phyloP scores from a whole-genome alignment of 495 filamentous ascomycete genomes.

The Aspergillus diversus region DNA sequence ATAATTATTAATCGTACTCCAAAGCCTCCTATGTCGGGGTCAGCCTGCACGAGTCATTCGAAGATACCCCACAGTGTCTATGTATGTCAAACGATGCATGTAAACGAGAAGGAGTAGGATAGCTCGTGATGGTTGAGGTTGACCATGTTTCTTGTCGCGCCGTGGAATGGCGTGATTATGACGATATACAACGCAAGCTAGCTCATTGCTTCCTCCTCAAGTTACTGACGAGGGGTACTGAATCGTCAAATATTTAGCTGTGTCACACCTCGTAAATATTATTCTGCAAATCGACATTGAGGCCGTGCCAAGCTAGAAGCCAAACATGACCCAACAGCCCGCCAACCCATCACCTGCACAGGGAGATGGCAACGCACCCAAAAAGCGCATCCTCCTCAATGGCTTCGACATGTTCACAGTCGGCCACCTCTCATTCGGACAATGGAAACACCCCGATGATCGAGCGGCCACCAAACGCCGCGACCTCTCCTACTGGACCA shows the following conservation, averaged over 20 bases:
- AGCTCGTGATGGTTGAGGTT: background rate
- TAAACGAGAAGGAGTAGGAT: background rate
- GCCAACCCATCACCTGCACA: background rate
- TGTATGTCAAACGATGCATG: background rate
- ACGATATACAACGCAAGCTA: background rate
- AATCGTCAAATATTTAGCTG: too few species aligned
- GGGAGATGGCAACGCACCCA: slow-evolving; percentile 24
- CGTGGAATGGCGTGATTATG: background rate
- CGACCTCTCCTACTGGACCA: slow-evolving; percentile 60
- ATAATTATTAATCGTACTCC: background rate
- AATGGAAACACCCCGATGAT: slow-evolving; percentile 62
- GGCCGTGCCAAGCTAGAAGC: background rate
- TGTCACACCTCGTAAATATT: background rate
- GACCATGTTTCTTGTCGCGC: background rate
- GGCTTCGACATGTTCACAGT: slow-evolving; percentile 65
- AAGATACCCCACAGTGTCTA: background rate
- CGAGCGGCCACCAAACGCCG: slow-evolving; percentile 56
- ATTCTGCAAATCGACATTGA: background rate
- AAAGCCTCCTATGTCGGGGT: background rate
- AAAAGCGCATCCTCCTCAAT: slow-evolving; percentile 65
- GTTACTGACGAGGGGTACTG: too few species aligned
- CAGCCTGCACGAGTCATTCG: background rate
- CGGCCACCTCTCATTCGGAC: slow-evolving; percentile 65
- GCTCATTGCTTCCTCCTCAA: background rate
- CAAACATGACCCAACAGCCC: background rate